These are phyloP conservation scores for Euphrasia confusa DNA, from an alignment of 257 asterid genomes.

Conservation along the genomic window DNA sequence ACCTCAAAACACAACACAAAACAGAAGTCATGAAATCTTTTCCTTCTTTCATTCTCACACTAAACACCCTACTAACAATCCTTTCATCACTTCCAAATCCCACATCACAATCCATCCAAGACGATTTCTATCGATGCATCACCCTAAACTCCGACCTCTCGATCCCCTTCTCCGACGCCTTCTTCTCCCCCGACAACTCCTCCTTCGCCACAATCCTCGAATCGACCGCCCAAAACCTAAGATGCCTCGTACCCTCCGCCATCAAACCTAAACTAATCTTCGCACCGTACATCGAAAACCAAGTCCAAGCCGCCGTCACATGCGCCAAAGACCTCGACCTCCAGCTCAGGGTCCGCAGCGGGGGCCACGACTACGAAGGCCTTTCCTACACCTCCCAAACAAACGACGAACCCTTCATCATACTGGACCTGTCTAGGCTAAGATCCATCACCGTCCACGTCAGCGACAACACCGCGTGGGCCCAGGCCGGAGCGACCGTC, in stretches of 20 bases:
- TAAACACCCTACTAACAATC: slow-evolving; percentile 2
- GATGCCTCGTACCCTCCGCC: slow-evolving; percentile 33
- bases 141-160: slow-evolving; percentile 44
- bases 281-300: slow-evolving; percentile 41
- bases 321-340: slow-evolving; percentile 29
- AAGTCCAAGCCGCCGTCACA: slow-evolving; percentile 33
- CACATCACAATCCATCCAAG: slow-evolving; percentile 32
- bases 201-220: slow-evolving; percentile 35
- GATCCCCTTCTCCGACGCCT: slow-evolving; percentile 41
- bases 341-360: slow-evolving; percentile 39
- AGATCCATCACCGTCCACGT: slow-evolving; percentile 35
- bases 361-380: slow-evolving; percentile 47
- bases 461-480: slow-evolving; percentile 36
- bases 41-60: slow-evolving; percentile 22
- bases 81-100: slow-evolving; percentile 17
- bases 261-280: slow-evolving; percentile 42
- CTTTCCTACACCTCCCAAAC: slow-evolving; percentile 31
- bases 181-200: slow-evolving; percentile 40
- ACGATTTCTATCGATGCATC: slow-evolving; percentile 39
- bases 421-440: slow-evolving; percentile 34
- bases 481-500: slow-evolving; percentile 40
- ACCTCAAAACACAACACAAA: slow-evolving; percentile 1
- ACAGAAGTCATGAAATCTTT: slow-evolving; percentile 22
- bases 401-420: slow-evolving; percentile 24
- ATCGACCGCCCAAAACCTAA: slow-evolving; percentile 44